phyloP scores from a whole-genome alignment of 768 basidiomycete species.

The Mycena leptocephala region DNA sequence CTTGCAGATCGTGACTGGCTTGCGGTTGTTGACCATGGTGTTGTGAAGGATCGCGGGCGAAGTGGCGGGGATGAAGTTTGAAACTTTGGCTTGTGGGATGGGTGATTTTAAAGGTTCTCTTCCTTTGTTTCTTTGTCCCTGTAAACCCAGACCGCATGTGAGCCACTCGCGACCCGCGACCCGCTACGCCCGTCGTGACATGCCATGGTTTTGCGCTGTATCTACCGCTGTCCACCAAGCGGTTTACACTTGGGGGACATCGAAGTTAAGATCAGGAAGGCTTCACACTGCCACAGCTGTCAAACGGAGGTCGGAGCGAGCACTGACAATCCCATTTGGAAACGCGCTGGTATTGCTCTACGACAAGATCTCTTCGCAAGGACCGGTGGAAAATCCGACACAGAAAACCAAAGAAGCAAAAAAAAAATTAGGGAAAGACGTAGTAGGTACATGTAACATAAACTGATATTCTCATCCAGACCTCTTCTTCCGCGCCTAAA shows the following conservation, averaged over 20 bases:
- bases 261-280: not conserved
- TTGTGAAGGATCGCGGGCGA: not conserved
- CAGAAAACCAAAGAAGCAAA: too few species aligned
- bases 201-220: not conserved
- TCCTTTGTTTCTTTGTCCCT: not conserved
- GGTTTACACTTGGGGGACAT: too few species aligned
- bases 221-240: not conserved
- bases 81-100: not conserved
- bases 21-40: constrained; percentile 9
- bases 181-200: not conserved
- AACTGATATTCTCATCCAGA: too few species aligned
- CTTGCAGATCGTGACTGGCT: not conserved
- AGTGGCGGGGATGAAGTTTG: not conserved
- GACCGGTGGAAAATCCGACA: too few species aligned
- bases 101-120: not conserved
- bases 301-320: not conserved
- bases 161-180: not conserved
- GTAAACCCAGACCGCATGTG: not conserved
- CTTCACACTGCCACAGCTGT: not conserved
- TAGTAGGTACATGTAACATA: too few species aligned
- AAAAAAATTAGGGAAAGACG: too few species aligned
- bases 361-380: too few species aligned
- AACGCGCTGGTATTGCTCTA: too few species aligned
- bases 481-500: too few species aligned
- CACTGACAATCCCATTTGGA: too few species aligned